phyloP scores from a whole-genome alignment of 257 asterid genomes.

The Solanum dulcamara region DNA sequence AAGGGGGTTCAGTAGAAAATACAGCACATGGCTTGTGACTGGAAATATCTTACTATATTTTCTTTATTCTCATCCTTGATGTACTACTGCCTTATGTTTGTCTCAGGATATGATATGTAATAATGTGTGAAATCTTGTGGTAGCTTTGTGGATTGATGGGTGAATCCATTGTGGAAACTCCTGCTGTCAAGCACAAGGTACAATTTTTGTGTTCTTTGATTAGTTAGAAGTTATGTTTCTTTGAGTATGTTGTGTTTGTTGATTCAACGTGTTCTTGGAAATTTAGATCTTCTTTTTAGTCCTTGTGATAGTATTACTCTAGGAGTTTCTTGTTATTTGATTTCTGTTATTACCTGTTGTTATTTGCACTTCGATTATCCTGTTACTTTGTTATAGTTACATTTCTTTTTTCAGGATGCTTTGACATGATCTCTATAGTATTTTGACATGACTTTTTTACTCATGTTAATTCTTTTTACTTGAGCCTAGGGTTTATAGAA shows the following conservation, averaged over 20 bases:
- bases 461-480: not conserved
- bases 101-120: slow-evolving; percentile 20
- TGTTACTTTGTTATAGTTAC: not conserved
- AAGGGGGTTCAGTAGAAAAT: slow-evolving; percentile 8
- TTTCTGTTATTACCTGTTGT: not conserved
- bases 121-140: slow-evolving; percentile 5
- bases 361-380: not conserved
- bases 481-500: not conserved
- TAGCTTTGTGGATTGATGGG: slow-evolving; percentile 20
- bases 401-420: not conserved
- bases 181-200: slow-evolving; percentile 30
- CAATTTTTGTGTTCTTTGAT: slow-evolving; percentile 4
- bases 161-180: slow-evolving; percentile 36
- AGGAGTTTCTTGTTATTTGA: not conserved
- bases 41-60: slow-evolving; percentile 1
- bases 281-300: not conserved
- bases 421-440: not conserved
- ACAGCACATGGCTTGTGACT: slow-evolving; percentile 36
- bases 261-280: slow-evolving; percentile 1
- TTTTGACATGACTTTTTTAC: not conserved
- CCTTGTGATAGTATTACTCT: not conserved
- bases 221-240: not conserved
- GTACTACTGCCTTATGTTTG: slow-evolving; percentile 12
- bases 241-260: not conserved
- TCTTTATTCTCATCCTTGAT: slow-evolving; percentile 28